These are phyloP conservation scores for Gossypium longicalyx DNA, from an alignment of 345 rosid species.

Conservation along the genomic window DNA sequence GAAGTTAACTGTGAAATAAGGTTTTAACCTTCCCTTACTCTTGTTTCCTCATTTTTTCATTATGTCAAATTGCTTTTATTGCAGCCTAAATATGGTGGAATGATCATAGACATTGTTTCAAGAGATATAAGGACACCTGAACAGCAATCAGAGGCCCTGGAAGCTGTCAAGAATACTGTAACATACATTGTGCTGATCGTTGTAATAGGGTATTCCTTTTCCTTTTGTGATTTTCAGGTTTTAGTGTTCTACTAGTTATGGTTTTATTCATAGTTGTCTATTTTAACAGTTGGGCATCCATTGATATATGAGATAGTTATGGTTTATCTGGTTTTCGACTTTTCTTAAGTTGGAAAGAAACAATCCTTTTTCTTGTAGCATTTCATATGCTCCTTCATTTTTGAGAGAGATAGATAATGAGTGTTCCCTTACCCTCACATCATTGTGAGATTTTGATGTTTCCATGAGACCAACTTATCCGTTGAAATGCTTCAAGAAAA, in stretches of 20 bases:
- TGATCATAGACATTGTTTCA: slow-evolving; percentile 61
- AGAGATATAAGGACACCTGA: slow-evolving; percentile 43
- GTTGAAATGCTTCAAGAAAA: too few species aligned
- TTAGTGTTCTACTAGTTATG: neutral
- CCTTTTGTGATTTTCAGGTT: slow-evolving; percentile 6
- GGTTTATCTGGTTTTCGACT: neutral
- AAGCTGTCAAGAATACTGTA: slow-evolving; percentile 45
- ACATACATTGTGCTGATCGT: slow-evolving; percentile 44
- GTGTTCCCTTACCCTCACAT: neutral
- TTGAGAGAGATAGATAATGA: neutral
- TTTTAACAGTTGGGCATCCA: neutral
- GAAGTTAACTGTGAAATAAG: neutral
- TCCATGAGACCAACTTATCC: too few species aligned
- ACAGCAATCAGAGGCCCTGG: slow-evolving; percentile 39
- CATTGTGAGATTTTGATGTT: too few species aligned
- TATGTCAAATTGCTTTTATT: neutral
- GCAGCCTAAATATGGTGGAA: slow-evolving; percentile 68
- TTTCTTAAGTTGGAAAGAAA: too few species aligned
- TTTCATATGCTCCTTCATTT: neutral
- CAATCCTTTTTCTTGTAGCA: neutral
- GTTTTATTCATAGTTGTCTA: neutral
- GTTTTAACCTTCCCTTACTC: neutral
- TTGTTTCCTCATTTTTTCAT: neutral
- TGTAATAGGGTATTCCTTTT: slow-evolving; percentile 42
- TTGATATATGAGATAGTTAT: neutral